phyloP scores from a whole-genome alignment of 2,329 filamentous ascomycete species.

The Phaeosphaeriaceae sp. region DNA sequence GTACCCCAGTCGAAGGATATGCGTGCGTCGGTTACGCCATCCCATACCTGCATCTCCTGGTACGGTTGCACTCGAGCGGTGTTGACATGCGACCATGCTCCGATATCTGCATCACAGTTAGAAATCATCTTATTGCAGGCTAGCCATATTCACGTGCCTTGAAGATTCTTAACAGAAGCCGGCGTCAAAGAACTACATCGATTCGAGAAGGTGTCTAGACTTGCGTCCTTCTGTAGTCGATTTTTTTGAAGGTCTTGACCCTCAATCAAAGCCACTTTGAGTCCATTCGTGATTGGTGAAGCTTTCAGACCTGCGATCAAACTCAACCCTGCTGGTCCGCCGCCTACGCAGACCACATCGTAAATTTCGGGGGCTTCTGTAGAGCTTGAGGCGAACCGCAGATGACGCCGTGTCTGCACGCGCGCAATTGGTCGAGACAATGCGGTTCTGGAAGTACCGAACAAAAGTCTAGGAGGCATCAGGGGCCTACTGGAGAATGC shows the following conservation, averaged over 20 bases:
- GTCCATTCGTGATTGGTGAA: constrained; percentile 73
- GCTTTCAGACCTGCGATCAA: constrained; percentile 57
- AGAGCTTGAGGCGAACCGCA: constrained; percentile 43
- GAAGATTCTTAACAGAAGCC: constrained; percentile 80
- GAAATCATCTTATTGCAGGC: background rate
- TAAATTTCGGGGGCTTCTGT: constrained; percentile 71
- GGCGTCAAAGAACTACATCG: constrained; percentile 95
- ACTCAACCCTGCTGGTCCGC: constrained; percentile 87
- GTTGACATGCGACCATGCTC: constrained; percentile 82
- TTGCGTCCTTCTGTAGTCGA: constrained; percentile 67
- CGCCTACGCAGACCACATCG: constrained; percentile 90
- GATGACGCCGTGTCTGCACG: constrained; percentile 24
- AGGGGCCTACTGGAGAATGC: constrained; percentile 22
- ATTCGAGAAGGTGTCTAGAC: constrained; percentile 79
- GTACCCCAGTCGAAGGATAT: constrained; percentile 85
- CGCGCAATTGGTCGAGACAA: constrained; percentile 16
- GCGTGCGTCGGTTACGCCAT: constrained; percentile 83
- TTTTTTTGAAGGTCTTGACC: constrained; percentile 79
- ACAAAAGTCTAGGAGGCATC: constrained; percentile 42
- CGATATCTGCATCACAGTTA: constrained; percentile 63
- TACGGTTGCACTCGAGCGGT: constrained; percentile 80
- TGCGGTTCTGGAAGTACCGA: constrained; percentile 24
- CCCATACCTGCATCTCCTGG: constrained; percentile 98
- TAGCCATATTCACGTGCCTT: constrained; percentile 48
- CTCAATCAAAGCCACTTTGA: constrained; percentile 89